These are phyloP conservation scores for Golubevia sp. DNA, from an alignment of 1,284 basidiomycete genomes.

Conservation along the genomic window DNA sequence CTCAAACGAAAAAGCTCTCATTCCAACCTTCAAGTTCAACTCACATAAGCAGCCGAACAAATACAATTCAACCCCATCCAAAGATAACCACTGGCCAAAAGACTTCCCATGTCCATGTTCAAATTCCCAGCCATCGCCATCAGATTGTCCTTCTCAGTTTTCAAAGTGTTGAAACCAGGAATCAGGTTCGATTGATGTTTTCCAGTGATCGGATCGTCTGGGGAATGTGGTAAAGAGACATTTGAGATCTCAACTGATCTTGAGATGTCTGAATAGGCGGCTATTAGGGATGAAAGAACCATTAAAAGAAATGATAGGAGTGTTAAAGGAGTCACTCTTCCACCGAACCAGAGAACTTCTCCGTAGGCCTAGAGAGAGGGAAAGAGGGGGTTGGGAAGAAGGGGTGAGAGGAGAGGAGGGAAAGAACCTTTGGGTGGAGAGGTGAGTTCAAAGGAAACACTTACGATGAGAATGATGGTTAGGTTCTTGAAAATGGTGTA, in stretches of 20 bases:
- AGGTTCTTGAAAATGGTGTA: conserved; percentile 62
- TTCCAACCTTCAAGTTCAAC: too few species aligned
- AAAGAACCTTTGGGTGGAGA: neutral
- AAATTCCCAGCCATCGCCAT: too few species aligned
- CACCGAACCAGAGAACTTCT: conserved; percentile 58
- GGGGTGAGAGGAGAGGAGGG: neutral
- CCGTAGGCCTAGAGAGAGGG: conserved; percentile 38
- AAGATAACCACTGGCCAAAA: conserved; percentile 44
- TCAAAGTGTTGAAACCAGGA: neutral
- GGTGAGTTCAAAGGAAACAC: neutral
- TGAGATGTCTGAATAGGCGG: conserved; percentile 54
- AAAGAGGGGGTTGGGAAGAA: neutral
- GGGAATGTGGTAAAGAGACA: conserved; percentile 40
- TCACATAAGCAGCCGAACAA: conserved; percentile 52
- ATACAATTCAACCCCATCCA: conserved; percentile 60
- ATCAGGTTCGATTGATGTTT: neutral
- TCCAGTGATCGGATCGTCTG: conserved; percentile 13
- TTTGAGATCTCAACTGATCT: conserved; percentile 23
- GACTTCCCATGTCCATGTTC: neutral
- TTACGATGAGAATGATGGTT: conserved; percentile 56
- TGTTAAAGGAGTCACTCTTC: conserved; percentile 46
- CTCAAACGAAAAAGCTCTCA: too few species aligned
- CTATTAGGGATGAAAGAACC: conserved; percentile 58
- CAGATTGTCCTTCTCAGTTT: too few species aligned
- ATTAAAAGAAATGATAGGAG: conserved; percentile 53